Percentiles rank a stretch among this genome's conserved stretches.
phyloP scores from a whole-genome alignment of 1,284 basidiomycete species.

The Ganoderma leucocontextum region DNA sequence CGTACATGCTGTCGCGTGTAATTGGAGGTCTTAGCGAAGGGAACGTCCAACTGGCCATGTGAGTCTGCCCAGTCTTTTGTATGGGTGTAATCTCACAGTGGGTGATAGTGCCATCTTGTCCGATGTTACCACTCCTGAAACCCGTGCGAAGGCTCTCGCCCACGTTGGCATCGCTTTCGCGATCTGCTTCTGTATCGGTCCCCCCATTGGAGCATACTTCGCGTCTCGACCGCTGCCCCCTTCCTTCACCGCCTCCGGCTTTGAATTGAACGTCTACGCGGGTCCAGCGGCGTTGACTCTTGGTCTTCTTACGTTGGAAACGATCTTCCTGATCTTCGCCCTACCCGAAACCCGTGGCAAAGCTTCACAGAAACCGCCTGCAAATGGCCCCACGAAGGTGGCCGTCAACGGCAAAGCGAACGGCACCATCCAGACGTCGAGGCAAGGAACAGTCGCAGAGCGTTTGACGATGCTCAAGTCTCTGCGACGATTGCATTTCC shows the following conservation, averaged over 20 bases:
- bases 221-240: conserved; percentile 73
- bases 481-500: conserved; percentile 76
- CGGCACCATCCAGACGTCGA: conserved; percentile 29
- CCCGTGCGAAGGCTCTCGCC: conserved; percentile 85
- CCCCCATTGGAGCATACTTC: conserved; percentile 86
- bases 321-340: conserved; percentile 73
- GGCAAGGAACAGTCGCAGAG: conserved; percentile 52
- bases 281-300: conserved; percentile 83
- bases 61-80: conserved; percentile 34
- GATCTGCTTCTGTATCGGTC: conserved; percentile 89
- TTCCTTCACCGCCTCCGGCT: conserved; percentile 63
- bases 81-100: not conserved
- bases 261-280: conserved; percentile 85
- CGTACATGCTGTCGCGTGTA: conserved; percentile 88
- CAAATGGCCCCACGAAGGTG: conserved; percentile 30
- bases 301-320: conserved; percentile 74
- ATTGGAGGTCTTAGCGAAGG: conserved; percentile 92
- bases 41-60: conserved; percentile 86
- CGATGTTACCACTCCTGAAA: conserved; percentile 82
- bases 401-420: conserved; percentile 28
- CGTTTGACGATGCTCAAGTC: conserved; percentile 60
- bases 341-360: conserved; percentile 81
- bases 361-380: conserved; percentile 33
- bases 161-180: conserved; percentile 94
- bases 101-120: conserved; percentile 81